Conservation (phyloP, 164 flowering plant species). For the Vitis amurensis region DNA sequence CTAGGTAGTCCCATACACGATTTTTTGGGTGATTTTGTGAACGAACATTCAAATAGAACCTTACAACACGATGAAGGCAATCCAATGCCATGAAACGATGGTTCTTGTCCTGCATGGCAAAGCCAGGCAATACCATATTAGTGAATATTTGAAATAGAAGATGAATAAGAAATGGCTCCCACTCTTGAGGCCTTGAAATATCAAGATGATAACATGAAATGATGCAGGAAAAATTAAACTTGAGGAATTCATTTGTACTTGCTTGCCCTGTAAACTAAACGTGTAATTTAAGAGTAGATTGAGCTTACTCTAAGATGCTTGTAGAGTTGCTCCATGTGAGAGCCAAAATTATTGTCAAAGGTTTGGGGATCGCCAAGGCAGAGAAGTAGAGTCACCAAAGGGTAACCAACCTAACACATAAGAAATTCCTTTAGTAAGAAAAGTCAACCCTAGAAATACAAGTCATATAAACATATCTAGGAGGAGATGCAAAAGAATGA, state of each 20-base stretch:
- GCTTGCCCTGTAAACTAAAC: neutral
- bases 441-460: neutral
- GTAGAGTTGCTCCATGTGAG: constrained; percentile 96
- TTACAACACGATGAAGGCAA: constrained; percentile 92
- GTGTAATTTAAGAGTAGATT: neutral
- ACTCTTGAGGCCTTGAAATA: neutral
- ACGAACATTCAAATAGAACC: constrained; percentile 89
- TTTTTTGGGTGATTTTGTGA: constrained; percentile 78
- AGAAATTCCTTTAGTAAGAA: neutral
- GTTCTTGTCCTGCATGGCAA: constrained; percentile 81
- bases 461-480: neutral
- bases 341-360: constrained; percentile 74
- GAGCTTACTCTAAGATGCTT: constrained; percentile 86
- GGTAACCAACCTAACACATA: constrained; percentile 83
- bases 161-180: neutral
- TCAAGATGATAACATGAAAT: constrained; percentile 7
- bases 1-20: constrained; percentile 97
- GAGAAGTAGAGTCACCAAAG: constrained; percentile 95
- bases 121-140: constrained; percentile 17
- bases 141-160: constrained; percentile 1
- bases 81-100: constrained; percentile 98
- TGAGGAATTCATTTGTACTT: neutral
- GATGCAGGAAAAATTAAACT: neutral
- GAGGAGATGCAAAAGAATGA: no score
- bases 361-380: constrained; percentile 96